Conservation (phyloP, 495 filamentous ascomycete species). For the Beverwykella pulmonaria region DNA sequence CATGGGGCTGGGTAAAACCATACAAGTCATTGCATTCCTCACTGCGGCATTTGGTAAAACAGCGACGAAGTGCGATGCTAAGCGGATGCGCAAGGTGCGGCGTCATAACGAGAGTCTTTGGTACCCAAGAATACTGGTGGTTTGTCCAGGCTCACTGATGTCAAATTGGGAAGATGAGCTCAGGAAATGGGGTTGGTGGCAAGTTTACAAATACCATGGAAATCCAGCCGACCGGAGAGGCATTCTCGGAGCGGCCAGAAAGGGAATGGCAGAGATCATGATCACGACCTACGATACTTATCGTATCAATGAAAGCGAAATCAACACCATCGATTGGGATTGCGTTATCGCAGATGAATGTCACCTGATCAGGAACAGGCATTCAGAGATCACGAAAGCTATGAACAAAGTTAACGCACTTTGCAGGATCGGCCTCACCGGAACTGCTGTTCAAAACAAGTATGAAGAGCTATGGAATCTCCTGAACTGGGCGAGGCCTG, state of each 20-base stretch:
- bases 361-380: conserved; percentile 82
- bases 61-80: conserved; percentile 82
- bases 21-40: conserved; percentile 94
- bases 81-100: conserved; percentile 90
- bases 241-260: conserved; percentile 71
- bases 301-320: conserved; percentile 66
- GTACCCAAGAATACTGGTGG: conserved; percentile 86
- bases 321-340: conserved; percentile 92
- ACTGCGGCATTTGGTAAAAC: conserved; percentile 94
- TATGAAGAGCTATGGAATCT: conserved; percentile 98
- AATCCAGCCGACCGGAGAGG: conserved; percentile 61
- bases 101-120: conserved; percentile 58
- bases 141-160: conserved; percentile 87
- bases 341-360: conserved; percentile 97
- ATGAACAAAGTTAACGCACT: conserved; percentile 93
- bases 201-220: conserved; percentile 81
- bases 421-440: conserved; percentile 90
- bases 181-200: conserved; percentile 93
- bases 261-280: conserved; percentile 81
- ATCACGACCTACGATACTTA: conserved; percentile 95
- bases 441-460: conserved; percentile 96
- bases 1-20: conserved; percentile 96
- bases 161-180: conserved; percentile 89
- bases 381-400: conserved; percentile 74
- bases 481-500: conserved; percentile 95